These are phyloP conservation scores for Boletus rubescentipes DNA, from an alignment of 768 basidiomycete genomes.

Conservation along the genomic window DNA sequence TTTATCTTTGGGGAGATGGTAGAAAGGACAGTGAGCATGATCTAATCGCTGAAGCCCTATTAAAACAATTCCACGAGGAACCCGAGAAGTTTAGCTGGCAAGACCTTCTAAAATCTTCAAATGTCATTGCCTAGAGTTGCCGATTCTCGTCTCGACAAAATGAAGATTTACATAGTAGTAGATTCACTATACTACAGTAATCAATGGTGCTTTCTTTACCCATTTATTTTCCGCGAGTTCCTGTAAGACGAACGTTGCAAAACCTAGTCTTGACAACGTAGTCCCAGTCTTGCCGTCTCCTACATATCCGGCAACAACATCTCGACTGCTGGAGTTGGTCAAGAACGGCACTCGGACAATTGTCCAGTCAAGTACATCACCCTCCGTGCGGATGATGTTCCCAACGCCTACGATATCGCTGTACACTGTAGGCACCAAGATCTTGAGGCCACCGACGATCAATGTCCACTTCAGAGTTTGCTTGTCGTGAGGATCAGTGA, in stretches of 20 bases:
- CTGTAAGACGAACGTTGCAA: conserved; percentile 56
- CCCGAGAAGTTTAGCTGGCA: conserved; percentile 84
- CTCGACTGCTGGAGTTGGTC: conserved; percentile 45
- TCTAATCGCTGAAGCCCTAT: conserved; percentile 38
- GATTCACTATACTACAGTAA: conserved; percentile 15
- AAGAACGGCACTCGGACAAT: conserved; percentile 67
- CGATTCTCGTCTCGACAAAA: background rate
- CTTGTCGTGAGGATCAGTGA: conserved; percentile 59
- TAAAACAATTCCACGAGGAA: conserved; percentile 73
- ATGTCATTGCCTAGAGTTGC: conserved; percentile 11
- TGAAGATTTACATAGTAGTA: too few relatives aligned
- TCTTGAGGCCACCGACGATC: conserved; percentile 38
- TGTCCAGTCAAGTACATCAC: conserved; percentile 62
- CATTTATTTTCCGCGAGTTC: conserved; percentile 61
- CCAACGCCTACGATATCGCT: conserved; percentile 67
- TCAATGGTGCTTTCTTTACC: conserved; percentile 44
- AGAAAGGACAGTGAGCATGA: conserved; percentile 6
- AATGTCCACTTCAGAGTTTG: conserved; percentile 40
- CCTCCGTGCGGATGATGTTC: conserved; percentile 48
- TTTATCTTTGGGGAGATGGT: conserved; percentile 67
- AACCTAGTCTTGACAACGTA: conserved; percentile 54
- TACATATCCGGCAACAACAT: conserved; percentile 59
- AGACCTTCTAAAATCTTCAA: conserved; percentile 59
- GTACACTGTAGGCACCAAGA: conserved; percentile 57
- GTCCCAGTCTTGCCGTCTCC: conserved; percentile 59